phyloP scores from a whole-genome alignment of 257 asterid species.

The Rubia yunnanensis region DNA sequence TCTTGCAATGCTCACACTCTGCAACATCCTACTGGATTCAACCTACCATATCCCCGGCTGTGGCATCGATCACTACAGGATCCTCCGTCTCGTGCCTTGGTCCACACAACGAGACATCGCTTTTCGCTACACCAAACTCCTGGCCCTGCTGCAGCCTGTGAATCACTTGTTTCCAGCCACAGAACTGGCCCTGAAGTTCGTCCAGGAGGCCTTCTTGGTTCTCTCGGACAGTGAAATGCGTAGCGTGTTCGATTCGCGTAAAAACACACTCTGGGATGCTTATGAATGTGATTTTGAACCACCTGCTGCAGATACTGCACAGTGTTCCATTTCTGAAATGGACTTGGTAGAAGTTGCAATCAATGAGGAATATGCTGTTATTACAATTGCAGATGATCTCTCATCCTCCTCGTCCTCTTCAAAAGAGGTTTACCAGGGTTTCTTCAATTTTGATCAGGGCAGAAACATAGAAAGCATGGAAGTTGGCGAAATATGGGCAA shows the following conservation, averaged over 20 bases:
- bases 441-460: constrained; percentile 15
- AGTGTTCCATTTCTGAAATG: not conserved
- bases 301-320: not conserved
- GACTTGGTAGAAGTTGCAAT: not conserved
- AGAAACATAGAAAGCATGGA: constrained; percentile 6
- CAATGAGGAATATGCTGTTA: no score
- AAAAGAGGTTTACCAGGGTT: constrained; percentile 9
- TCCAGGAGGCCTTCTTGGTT: constrained; percentile 11
- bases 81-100: constrained; percentile 10
- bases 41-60: constrained; percentile 5
- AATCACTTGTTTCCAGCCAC: constrained; percentile 9
- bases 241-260: constrained; percentile 12
- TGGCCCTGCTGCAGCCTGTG: constrained; percentile 8
- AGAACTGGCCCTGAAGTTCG: constrained; percentile 12
- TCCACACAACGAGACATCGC: constrained; percentile 8
- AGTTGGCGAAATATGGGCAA: constrained; percentile 19
- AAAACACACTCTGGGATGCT: constrained; percentile 5
- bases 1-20: constrained; percentile 12
- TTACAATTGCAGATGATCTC: no score
- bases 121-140: constrained; percentile 3
- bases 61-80: constrained; percentile 15
- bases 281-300: not conserved
- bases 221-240: constrained; percentile 11
- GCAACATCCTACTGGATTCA: constrained; percentile 14
- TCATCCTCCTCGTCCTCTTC: no score